Conservation (phyloP, 1,284 basidiomycete species). For the Coniferiporia sulphurascens region DNA sequence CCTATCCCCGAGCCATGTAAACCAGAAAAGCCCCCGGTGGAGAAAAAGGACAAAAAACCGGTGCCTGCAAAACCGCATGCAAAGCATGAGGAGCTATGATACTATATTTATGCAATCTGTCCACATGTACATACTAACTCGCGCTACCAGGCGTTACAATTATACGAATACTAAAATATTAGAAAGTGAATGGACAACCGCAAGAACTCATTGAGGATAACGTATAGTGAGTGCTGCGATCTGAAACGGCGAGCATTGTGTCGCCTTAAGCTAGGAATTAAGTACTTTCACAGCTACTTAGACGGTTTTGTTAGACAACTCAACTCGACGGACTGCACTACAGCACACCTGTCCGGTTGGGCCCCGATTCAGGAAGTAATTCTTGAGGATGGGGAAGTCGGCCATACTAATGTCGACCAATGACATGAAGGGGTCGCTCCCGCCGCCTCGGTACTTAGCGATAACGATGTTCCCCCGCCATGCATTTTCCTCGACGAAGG, state of each 20-base stretch:
- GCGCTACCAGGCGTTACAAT: constrained; percentile 15
- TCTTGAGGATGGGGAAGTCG: constrained; percentile 74
- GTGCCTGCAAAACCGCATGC: constrained; percentile 17
- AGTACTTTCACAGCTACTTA: constrained; percentile 11
- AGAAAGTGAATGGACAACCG: constrained; percentile 16
- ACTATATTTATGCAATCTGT: constrained; percentile 13
- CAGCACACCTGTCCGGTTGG: constrained; percentile 38
- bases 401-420: constrained; percentile 73
- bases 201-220: constrained; percentile 7
- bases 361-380: constrained; percentile 64
- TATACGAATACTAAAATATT: constrained; percentile 5
- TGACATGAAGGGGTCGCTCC: constrained; percentile 53
- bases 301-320: constrained; percentile 19
- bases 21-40: constrained; percentile 21
- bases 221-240: constrained; percentile 16
- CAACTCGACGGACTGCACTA: constrained; percentile 21
- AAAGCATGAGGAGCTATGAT: constrained; percentile 37
- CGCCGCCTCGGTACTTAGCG: constrained; percentile 58
- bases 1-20: constrained; percentile 81
- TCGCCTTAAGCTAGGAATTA: constrained; percentile 8
- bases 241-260: constrained; percentile 14
- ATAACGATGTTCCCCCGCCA: constrained; percentile 77
- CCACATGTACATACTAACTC: constrained; percentile 16
- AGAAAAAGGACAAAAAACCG: constrained; percentile 21
- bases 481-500: constrained; percentile 53